A percentile compares a stretch with the other conserved stretches of the same genome.
These are phyloP conservation scores for Penicillium alfredii DNA, from an alignment of 495 filamentous ascomycete species.

Conservation along the genomic window DNA sequence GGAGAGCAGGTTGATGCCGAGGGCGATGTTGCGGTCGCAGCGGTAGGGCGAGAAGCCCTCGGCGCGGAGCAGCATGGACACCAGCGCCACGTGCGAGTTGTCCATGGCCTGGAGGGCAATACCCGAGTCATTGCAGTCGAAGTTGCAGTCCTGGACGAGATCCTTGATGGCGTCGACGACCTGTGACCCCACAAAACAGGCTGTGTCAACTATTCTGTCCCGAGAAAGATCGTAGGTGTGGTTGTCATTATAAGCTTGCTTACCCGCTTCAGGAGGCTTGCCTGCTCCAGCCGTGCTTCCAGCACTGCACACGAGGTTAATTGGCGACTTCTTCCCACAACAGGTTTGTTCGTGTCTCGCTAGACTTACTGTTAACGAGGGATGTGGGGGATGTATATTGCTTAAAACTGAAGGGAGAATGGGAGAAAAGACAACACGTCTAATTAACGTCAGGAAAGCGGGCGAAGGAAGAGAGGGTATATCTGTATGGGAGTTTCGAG, in stretches of 20 bases:
- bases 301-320: conserved; percentile 58
- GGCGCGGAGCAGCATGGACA: conserved; percentile 96
- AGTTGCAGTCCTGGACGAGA: conserved; percentile 99
- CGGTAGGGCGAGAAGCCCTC: conserved; percentile 95
- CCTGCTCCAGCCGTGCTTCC: conserved; percentile 95
- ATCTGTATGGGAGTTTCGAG: conserved; percentile 9
- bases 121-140: conserved; percentile 99
- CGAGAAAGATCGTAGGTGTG: neutral
- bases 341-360: conserved; percentile 5
- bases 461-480: neutral
- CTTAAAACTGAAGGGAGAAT: neutral
- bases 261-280: conserved; percentile 92
- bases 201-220: conserved; percentile 4
- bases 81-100: conserved; percentile 98
- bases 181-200: conserved; percentile 44
- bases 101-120: conserved; percentile 99
- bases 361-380: conserved; percentile 35
- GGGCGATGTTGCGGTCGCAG: conserved; percentile 97
- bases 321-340: conserved; percentile 9
- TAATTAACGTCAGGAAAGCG: conserved; percentile 1
- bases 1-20: conserved; percentile 93
- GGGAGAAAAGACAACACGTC: neutral
- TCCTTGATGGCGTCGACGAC: conserved; percentile 99
- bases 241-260: conserved; percentile 9
- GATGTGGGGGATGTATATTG: conserved; percentile 5